Evolutionary conservation across 306 rosid genomes (phyloP), one percentile per base, ranked within the genome.

Genomic region (Cicer arietinum): DNA sequence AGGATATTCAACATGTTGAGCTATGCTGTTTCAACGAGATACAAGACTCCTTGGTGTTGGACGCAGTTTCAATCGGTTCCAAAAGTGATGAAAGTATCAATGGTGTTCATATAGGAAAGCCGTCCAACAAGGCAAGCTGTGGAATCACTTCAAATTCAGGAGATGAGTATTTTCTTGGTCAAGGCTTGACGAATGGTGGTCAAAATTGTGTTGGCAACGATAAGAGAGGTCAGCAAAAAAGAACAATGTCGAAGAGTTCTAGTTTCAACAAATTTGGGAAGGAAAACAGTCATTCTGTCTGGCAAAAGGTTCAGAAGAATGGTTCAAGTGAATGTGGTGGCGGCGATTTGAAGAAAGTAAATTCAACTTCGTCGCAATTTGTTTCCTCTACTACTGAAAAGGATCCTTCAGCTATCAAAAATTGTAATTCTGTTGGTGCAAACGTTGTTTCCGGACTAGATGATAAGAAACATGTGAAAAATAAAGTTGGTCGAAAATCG

Each of bases 261-360:
- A 83, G 81, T 85, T 83, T 77, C 70, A 67, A 72, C 45, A 88
- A 80, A 73, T 83, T 53, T 85, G 88, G 91, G 77, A 92, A 89
- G 84, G 96, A 82, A 86, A 89, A 79, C 71, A 82, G 75, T 62
- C 91, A 84, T 79, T 82, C 98, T 13, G 83, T 92, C 39, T 92
- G 98, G 98, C 88, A 92, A 79, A 92, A 86, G 85, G 98, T 92
- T 78, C 90, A 90, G 85, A 90, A 75, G 82, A 82, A 84, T 35
- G 72, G 61, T 20, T 67, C 80, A 59, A 75, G 76, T 59, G 90
- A 77, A 50, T 69, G 86, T 77, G 40, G 18, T 56, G 20, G 25
- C 60, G 79, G 74, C 47, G 88, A 85, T 73, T 47, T 80, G 73
- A 88, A 87, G 81, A 88, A 85, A 68, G 85, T 41, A 22, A 84